phyloP scores from a whole-genome alignment of 225 moss, liverwort and hornwort genomes.

The Pseudoscleropodium purum region DNA sequence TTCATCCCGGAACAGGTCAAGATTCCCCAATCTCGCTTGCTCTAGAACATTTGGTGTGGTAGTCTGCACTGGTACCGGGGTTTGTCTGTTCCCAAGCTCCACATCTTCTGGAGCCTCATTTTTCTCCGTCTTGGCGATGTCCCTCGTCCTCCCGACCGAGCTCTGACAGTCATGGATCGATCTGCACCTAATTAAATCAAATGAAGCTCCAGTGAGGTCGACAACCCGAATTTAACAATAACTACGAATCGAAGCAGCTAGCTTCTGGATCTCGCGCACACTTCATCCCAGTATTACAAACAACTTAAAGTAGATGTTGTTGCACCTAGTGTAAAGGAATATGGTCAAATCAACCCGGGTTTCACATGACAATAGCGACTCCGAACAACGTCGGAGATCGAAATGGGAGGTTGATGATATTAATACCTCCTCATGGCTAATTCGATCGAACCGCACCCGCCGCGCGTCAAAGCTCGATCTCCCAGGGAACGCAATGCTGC shows the following conservation, averaged over 20 bases:
- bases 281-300: background rate
- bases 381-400: background rate
- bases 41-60: background rate
- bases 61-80: background rate
- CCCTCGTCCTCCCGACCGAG: background rate
- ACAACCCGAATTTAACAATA: rapidly evolving
- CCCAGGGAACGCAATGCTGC: too few species aligned
- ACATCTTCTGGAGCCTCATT: too few species aligned
- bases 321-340: background rate
- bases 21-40: background rate
- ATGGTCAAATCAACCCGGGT: too few species aligned
- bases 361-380: background rate
- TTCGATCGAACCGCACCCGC: background rate
- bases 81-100: background rate
- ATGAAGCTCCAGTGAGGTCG: background rate
- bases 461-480: background rate
- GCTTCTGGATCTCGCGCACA: background rate
- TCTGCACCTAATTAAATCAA: background rate
- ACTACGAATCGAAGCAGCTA: too few species aligned
- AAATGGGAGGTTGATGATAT: background rate
- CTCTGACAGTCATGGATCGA: too few species aligned
- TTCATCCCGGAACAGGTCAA: background rate
- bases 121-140: background rate
- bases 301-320: background rate
- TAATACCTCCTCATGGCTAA: background rate